Percentiles rank a stretch among this genome's conserved stretches.
Conservation (phyloP, 106 monocot genomes). For the Vanilla planifolia region DNA sequence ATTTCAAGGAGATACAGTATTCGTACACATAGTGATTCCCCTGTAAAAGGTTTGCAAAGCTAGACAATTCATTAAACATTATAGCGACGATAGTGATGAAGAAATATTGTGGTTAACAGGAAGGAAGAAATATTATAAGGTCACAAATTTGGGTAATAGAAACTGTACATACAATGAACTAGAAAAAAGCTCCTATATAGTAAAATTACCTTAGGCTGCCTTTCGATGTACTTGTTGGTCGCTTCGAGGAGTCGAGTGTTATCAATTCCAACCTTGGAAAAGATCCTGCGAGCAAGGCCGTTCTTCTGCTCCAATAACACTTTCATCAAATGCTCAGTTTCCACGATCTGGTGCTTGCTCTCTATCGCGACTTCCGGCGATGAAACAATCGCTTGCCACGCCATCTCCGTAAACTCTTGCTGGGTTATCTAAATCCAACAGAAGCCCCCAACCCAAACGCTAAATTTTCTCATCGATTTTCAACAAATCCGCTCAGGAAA, state of each 20-base stretch:
- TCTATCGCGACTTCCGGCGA: slow-evolving; percentile 98
- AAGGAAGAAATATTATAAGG: too few species aligned
- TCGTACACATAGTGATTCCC: too few species aligned
- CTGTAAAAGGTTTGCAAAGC: too few species aligned
- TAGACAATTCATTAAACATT: too few species aligned
- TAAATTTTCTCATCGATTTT: not conserved
- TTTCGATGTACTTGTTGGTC: slow-evolving; percentile 82
- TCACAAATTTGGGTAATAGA: too few species aligned
- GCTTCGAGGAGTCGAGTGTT: slow-evolving; percentile 87
- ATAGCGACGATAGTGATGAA: too few species aligned
- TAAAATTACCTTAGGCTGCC: slow-evolving; percentile 89
- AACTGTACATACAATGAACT: too few species aligned
- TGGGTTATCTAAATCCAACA: slow-evolving; percentile 97
- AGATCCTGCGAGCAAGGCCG: slow-evolving; percentile 97
- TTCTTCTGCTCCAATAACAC: slow-evolving; percentile 93
- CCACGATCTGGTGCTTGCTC: slow-evolving; percentile 96
- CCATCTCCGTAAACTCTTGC: slow-evolving; percentile 99
- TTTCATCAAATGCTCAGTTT: slow-evolving; percentile 99
- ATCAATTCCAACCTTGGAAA: slow-evolving; percentile 91
- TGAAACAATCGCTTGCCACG: slow-evolving; percentile 95
- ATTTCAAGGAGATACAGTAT: too few species aligned
- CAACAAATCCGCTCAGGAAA: not conserved
- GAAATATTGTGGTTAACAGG: too few species aligned
- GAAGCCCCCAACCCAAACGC: slow-evolving; percentile 2
- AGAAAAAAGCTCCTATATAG: too few species aligned